Evolutionary conservation across 495 filamentous ascomycete species (phyloP).

Genomic region (Neurospora sp.): DNA sequence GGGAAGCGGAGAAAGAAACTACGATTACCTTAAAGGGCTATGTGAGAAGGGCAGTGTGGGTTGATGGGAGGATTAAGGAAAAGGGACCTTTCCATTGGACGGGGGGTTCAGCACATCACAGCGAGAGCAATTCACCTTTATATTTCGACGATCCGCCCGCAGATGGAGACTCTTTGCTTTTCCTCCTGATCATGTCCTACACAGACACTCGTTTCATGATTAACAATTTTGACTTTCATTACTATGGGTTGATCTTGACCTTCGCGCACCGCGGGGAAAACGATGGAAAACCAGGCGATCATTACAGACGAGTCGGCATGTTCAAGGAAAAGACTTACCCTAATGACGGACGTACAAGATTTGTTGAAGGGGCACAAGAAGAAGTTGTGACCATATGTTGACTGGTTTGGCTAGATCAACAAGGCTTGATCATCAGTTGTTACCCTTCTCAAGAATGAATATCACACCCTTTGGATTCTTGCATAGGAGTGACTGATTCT

Average conservation of each 20-base stretch:
- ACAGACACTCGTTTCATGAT: too few relatives aligned
- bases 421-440: not conserved
- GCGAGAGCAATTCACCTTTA: not conserved
- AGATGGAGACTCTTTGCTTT: not conserved
- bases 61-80: not conserved
- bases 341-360: not conserved
- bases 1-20: not conserved
- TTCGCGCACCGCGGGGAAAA: not conserved
- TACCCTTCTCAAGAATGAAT: not conserved
- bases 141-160: not conserved
- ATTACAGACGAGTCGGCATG: not conserved
- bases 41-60: not conserved
- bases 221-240: not conserved
- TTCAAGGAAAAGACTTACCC: not conserved
- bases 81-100: not conserved
- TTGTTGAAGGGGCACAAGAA: not conserved
- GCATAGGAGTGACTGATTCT: not conserved
- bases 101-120: not conserved
- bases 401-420: not conserved
- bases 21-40: not conserved
- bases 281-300: not conserved
- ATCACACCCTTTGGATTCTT: not conserved
- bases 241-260: not conserved
- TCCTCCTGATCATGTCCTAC: not conserved
- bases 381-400: not conserved